Evolutionary conservation across 192 early-diverging fungal genomes (phyloP), one percentile per base, ranked within the genome.

Genomic region (Diversispora eburnea): DNA sequence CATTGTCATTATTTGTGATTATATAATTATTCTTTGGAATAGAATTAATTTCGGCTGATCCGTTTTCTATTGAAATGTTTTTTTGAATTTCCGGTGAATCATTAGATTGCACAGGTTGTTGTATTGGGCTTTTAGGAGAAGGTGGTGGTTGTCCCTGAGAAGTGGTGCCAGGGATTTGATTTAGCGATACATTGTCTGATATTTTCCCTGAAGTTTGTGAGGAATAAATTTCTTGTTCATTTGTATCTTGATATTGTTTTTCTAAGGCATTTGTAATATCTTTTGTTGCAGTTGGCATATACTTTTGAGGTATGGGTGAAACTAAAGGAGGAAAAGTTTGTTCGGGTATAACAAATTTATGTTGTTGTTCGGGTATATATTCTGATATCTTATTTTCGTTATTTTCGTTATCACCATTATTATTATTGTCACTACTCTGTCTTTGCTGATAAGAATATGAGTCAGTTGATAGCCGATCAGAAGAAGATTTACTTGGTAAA

Each of bases 301-400:
- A 59, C 51, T 62, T 73, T 41, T 73, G 71, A 25, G 71, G 71
- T 73, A 62, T 73, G 22, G 71, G 71, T 17, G 71, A 60, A 12
- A 73, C 25, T 13, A 73, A 42, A 33, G 56, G 45, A 46, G 71
- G 71, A 73, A 73, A 73, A 3, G 58, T 9, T 46, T 39, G 55
- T 39, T 25, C 57, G 17, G 71, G 3, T 17, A 20, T 19, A n/a
- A 9, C 41, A 7, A 9, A 5, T 7, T 0, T 60, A 9, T n/a
- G 41, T 43, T 62, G 71, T 39, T 62, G 25, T 22, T 17, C 20
- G 4, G 43, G 2, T 58, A 61, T 22, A 47, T 25, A 41, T 15
- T 43, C 55, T 17, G 70, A 42, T 33, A 33, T 33, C 25, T 33
- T 2, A 20, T 70, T 12, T 17, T 71, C 13, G 43, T 45, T 20